phyloP scores from a whole-genome alignment of 2,329 filamentous ascomycete genomes.

The Sporothrix dimorphospora region DNA sequence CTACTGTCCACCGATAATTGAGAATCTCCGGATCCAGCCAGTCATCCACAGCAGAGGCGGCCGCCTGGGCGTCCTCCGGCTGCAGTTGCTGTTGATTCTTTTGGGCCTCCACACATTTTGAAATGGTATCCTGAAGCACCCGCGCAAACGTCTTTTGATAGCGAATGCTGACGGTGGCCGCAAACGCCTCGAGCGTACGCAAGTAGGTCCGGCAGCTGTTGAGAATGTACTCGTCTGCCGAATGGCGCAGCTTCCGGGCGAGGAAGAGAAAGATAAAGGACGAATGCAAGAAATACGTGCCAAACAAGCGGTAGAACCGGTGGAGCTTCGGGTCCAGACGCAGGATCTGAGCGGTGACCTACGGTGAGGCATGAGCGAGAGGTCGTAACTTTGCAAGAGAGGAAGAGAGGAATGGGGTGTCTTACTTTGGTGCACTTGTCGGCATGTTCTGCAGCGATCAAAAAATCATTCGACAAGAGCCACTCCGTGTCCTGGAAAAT shows the following conservation, averaged over 20 bases:
- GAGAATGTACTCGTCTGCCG: slow-evolving; percentile 16
- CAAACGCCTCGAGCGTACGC: slow-evolving; percentile 1
- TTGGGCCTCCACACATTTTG: slow-evolving; percentile 5
- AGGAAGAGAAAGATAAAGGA: slow-evolving; percentile 12
- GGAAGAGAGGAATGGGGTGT: no score
- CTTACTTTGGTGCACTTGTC: slow-evolving; percentile 8
- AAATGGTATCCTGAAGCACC: slow-evolving; percentile 10
- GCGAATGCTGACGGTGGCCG: slow-evolving; percentile 8
- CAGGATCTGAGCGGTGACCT: slow-evolving; percentile 10
- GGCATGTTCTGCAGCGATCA: not conserved
- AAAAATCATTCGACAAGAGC: not conserved
- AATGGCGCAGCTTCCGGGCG: slow-evolving; percentile 15
- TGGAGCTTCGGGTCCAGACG: slow-evolving; percentile 2
- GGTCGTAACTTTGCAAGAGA: no score
- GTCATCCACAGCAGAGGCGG: not conserved
- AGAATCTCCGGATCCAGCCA: slow-evolving; percentile 16
- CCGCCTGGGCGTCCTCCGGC: not conserved
- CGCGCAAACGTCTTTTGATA: slow-evolving; percentile 20
- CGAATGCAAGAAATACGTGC: slow-evolving; percentile 17
- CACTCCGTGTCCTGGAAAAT: slow-evolving; percentile 14
- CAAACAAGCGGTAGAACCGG: slow-evolving; percentile 8
- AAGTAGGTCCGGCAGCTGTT: slow-evolving; percentile 15
- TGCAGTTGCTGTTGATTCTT: not conserved
- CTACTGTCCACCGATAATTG: slow-evolving; percentile 9
- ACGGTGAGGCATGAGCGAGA: no score